Base-by-base conservation (phyloP, 2,329 filamentous ascomycete species). In the Neofusicoccum ribis region DNA sequence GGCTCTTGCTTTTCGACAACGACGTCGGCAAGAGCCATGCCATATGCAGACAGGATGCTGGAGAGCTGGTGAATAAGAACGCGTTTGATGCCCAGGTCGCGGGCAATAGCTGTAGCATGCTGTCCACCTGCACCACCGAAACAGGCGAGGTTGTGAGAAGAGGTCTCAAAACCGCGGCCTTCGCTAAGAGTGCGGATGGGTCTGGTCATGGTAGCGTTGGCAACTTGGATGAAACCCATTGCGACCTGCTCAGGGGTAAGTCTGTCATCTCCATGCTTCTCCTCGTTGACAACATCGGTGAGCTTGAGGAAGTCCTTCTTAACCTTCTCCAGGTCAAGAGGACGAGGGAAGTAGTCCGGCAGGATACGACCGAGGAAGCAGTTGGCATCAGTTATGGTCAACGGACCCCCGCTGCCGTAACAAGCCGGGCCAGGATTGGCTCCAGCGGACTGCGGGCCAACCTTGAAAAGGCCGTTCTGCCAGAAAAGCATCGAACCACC, bases 331-430 rank as follows among this genome's bases (percentile, higher is more conserved):
- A 73, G 70, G 51, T 82, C 82, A 15, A 85, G 72, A 0, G 79
- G 65, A 31, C 72, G 65, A 3, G 74, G 74, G 34, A 76, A 76
- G 50, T 70, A 72, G 14, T 73, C 69, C 2, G 73, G 70, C 9
- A 73, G 66, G 1, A 77, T 81, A 44, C 93, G 86, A 0, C 93
- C 93, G 0, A 97, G 86, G 71, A 92, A 92, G 15, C 46, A 59
- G 5, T 65, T 97, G 1, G 93, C 93, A 74, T 97, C 93, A 0
- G 93, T 97, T n/a, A 97, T 93, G 0, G 93, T 95, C 5, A 93
- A 83, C 2, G 93, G 93, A 0, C 93, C 93, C 0, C 90, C 91
- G 76, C 97, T 97, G 37, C 93, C 86, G 76, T 97, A 97, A 70
- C 93, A 97, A 0, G 92, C 92, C 11, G 93, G 93, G 0, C 93